These are phyloP conservation scores for Coprinopsis cinerea DNA, from an alignment of 768 basidiomycete genomes.

Conservation along the genomic window DNA sequence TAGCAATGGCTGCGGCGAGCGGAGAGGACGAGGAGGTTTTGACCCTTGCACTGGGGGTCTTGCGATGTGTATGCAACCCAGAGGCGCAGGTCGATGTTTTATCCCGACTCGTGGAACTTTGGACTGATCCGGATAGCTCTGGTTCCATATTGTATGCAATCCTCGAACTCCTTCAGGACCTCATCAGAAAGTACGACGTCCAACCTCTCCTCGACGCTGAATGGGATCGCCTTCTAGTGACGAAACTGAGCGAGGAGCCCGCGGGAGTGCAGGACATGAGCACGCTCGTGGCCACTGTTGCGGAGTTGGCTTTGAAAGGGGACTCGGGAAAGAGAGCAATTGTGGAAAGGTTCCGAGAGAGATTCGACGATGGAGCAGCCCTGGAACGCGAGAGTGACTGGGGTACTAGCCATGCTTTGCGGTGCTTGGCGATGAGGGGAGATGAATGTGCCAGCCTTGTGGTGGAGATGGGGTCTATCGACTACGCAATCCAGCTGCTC, in stretches of 20 bases:
- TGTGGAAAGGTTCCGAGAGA: slow-evolving; percentile 5
- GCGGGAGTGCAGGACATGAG: not conserved
- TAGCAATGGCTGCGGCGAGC: slow-evolving; percentile 1
- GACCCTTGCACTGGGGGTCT: slow-evolving; percentile 4
- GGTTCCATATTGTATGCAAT: slow-evolving; percentile 1
- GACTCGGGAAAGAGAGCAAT: slow-evolving; percentile 10
- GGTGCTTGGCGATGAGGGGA: slow-evolving; percentile 8
- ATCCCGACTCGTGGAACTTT: not conserved
- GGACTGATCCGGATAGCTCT: not conserved
- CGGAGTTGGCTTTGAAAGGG: not conserved
- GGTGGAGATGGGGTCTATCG: slow-evolving; percentile 15
- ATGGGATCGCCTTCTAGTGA: not conserved
- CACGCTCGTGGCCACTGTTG: not conserved
- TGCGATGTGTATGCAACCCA: too few relatives aligned
- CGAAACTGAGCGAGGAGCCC: not conserved
- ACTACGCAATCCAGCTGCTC: slow-evolving; percentile 15
- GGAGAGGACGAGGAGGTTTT: not conserved
- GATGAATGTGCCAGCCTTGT: slow-evolving; percentile 8
- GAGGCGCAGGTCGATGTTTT: too few relatives aligned
- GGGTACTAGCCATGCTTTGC: slow-evolving; percentile 16
- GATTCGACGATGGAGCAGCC: slow-evolving; percentile 10
- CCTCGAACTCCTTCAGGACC: slow-evolving; percentile 2
- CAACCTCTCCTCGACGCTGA: not conserved
- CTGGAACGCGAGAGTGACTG: slow-evolving; percentile 14
- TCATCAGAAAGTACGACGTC: not conserved